phyloP scores from a whole-genome alignment of 192 early-diverging fungal genomes.

The Coemansia sp. region DNA sequence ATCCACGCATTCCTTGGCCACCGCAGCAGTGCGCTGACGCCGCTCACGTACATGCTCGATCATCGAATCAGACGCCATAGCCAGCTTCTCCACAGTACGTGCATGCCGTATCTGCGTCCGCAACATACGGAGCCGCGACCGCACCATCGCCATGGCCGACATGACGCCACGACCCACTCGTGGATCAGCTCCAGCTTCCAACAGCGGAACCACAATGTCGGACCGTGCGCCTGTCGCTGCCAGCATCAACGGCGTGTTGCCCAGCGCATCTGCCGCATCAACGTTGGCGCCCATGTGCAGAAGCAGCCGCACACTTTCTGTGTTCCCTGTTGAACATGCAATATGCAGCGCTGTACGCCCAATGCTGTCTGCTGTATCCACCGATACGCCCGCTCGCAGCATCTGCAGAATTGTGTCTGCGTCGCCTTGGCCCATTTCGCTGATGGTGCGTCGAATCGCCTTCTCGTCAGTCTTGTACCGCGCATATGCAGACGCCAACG shows the following conservation, averaged over 20 bases:
- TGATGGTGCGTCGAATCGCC: slow-evolving; percentile 10
- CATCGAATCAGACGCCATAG: slow-evolving; percentile 3
- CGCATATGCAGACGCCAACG: slow-evolving; percentile 20
- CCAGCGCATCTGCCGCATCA: slow-evolving; percentile 27
- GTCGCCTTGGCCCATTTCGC: slow-evolving; percentile 34
- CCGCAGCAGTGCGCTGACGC: slow-evolving; percentile 17
- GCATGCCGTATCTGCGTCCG: slow-evolving; percentile 29
- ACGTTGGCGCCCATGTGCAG: slow-evolving; percentile 44
- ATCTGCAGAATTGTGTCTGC: slow-evolving; percentile 25
- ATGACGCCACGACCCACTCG: slow-evolving; percentile 28
- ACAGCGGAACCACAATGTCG: slow-evolving; percentile 26
- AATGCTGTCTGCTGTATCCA: slow-evolving; percentile 16
- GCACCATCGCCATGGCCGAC: slow-evolving; percentile 45
- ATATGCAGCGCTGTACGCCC: slow-evolving; percentile 50
- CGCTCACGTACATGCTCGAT: slow-evolving; percentile 15
- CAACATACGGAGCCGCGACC: slow-evolving; percentile 36
- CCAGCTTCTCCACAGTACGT: slow-evolving; percentile 15
- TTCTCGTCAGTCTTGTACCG: slow-evolving; percentile 17
- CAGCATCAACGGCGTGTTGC: slow-evolving; percentile 50
- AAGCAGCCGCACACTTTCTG: slow-evolving; percentile 27
- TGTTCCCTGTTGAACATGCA: slow-evolving; percentile 34
- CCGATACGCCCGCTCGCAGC: slow-evolving; percentile 17
- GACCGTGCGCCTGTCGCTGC: slow-evolving; percentile 35
- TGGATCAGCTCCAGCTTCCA: slow-evolving; percentile 47
- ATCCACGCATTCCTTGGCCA: slow-evolving; percentile 41